Conservation (phyloP, 129 eudicot species). For the Escallonia rubra region DNA sequence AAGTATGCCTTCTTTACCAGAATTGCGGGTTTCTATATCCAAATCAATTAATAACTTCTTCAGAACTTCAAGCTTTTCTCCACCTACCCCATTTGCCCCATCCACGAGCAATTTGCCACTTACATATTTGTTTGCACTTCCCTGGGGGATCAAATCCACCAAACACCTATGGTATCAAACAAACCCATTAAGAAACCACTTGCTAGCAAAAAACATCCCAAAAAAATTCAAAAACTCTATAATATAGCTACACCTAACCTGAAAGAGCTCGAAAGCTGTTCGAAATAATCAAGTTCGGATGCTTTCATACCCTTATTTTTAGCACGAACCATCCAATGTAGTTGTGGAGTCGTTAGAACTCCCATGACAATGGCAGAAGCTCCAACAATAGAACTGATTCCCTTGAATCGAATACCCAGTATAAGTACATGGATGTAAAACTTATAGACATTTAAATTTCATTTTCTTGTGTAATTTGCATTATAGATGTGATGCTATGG, state of each 20-base stretch:
- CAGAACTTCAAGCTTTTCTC: constrained; percentile 66
- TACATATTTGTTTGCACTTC: constrained; percentile 17
- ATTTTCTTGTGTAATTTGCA: too few species aligned
- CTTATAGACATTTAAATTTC: too few species aligned
- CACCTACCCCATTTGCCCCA: constrained; percentile 95
- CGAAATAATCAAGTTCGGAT: constrained; percentile 12
- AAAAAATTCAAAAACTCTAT: too few species aligned
- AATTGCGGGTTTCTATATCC: constrained; percentile 61
- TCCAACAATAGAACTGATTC: constrained; percentile 65
- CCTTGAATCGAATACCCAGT: constrained; percentile 38
- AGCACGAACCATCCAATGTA: constrained; percentile 97
- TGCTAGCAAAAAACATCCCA: too few species aligned
- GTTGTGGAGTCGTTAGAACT: constrained; percentile 84
- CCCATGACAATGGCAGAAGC: constrained; percentile 63
- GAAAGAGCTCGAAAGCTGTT: constrained; percentile 7
- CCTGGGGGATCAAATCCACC: constrained; percentile 63
- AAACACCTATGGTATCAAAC: constrained; percentile 45
- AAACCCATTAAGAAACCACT: neutral
- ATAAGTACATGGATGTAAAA: neutral
- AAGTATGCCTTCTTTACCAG: constrained; percentile 59
- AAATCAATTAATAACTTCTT: constrained; percentile 41
- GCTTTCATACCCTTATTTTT: constrained; percentile 11
- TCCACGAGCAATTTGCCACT: constrained; percentile 69
- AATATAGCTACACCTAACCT: too few species aligned
- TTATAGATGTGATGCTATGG: too few species aligned